Conservation (phyloP, 345 rosid species). For the Citrus inodora region DNA sequence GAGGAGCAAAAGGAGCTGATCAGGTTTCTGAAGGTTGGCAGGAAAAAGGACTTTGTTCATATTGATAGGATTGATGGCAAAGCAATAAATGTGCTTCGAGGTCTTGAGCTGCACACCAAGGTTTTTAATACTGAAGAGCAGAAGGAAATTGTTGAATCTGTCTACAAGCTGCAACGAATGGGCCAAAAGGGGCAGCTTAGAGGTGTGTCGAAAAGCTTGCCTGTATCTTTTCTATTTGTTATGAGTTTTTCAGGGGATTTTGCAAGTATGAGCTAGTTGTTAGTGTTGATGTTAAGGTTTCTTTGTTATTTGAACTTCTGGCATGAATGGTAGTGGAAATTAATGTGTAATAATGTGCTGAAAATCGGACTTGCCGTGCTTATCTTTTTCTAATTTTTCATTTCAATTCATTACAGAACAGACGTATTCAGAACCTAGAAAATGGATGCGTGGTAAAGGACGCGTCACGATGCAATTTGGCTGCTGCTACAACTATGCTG, state of each 20-base stretch:
- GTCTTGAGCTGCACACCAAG: constrained; percentile 55
- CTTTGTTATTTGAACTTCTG: neutral
- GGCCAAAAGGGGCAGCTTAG: constrained; percentile 50
- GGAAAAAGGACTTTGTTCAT: constrained; percentile 47
- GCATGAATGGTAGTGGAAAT: neutral
- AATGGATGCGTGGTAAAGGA: constrained; percentile 79
- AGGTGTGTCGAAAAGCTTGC: constrained; percentile 26
- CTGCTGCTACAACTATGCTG: constrained; percentile 59
- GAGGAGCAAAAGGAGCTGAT: constrained; percentile 32
- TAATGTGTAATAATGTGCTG: neutral
- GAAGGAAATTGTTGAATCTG: constrained; percentile 49
- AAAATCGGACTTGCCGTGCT: neutral
- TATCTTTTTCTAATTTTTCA: neutral
- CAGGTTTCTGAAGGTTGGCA: constrained; percentile 33
- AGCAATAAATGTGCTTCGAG: constrained; percentile 41
- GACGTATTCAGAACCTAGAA: constrained; percentile 59
- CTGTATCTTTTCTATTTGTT: neutral
- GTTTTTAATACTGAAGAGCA: constrained; percentile 58
- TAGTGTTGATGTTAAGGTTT: neutral
- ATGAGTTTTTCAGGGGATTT: neutral
- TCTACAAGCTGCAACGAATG: constrained; percentile 44
- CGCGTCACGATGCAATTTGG: constrained; percentile 67
- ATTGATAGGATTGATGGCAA: constrained; percentile 52
- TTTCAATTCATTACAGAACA: constrained; percentile 32
- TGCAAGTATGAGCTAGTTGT: neutral